Percentiles rank a stretch among this genome's conserved stretches.
phyloP scores from a whole-genome alignment of 495 filamentous ascomycete species.

The Xylaria castorea region DNA sequence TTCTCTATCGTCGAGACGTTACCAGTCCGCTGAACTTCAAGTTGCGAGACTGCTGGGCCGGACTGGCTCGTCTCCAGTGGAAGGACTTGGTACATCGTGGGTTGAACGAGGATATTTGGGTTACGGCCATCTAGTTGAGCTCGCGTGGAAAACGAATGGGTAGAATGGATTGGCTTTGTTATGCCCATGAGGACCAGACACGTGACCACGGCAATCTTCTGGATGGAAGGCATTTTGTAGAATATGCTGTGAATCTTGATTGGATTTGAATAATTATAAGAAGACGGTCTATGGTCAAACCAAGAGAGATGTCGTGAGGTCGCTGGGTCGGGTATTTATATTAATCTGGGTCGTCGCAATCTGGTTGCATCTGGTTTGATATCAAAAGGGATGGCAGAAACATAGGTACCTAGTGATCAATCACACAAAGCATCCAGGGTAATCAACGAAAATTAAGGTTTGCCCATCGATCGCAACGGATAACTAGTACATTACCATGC shows the following conservation, averaged over 20 bases:
- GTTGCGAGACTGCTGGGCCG: constrained; percentile 39
- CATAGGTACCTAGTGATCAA: background rate
- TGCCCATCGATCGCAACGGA: background rate
- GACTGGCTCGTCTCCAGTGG: constrained; percentile 57
- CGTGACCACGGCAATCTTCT: background rate
- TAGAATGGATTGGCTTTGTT: background rate
- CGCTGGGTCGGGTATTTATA: constrained; percentile 5
- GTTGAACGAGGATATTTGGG: constrained; percentile 56
- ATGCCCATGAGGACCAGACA: constrained; percentile 4
- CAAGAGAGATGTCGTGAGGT: background rate
- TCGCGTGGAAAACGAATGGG: background rate
- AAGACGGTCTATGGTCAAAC: background rate
- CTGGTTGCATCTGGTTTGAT: background rate
- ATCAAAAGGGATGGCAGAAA: background rate
- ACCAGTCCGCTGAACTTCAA: constrained; percentile 37
- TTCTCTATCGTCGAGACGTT: constrained; percentile 41
- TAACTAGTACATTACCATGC: background rate
- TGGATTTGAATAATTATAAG: background rate
- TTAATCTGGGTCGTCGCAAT: background rate
- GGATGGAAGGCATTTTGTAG: background rate
- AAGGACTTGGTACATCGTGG: constrained; percentile 57
- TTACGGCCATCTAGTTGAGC: constrained; percentile 54
- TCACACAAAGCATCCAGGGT: background rate
- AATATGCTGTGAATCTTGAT: background rate
- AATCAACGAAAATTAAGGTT: background rate